Evolutionary conservation across 2,329 filamentous ascomycete genomes (phyloP), one percentile per base, ranked within the genome.

Genomic region (Bipolaris victoriae): DNA sequence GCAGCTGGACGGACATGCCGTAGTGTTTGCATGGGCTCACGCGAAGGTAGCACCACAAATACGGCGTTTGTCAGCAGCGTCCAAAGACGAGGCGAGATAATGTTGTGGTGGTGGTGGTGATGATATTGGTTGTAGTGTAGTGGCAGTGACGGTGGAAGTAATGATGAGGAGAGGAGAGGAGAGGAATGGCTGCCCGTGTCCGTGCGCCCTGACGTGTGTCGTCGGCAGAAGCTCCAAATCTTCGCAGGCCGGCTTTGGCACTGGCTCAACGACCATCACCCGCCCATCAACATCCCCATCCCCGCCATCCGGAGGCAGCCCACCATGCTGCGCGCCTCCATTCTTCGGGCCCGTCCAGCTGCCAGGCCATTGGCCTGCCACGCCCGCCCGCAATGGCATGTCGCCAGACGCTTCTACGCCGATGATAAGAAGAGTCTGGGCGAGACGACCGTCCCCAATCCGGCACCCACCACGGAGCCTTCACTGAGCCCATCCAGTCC

Each of bases 291-390:
- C 58, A 55, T 54, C 59, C 41, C 58, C 65, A 64, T 67, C 61
- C 51, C 52, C 62, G 62, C 66, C 63, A 67, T 66, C 65, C 63
- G 64, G 66, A 69, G 70, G 71, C 77, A 77, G 81, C 80, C 74
- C 78, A 80, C 71, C 68, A 84, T 85, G 83, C 80, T 84, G 81
- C 82, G 82, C 77, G 80, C 79, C 69, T 82, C 82, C 70, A 77
- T 84, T 76, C 76, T 80, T 64, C 75, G 80, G 72, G 81, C 75
- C 69, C 64, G 77, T 69, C 72, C 79, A 76, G 77, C 78, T 75
- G 78, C 67, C 60, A 64, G 70, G 67, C 66, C 68, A 70, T 60
- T 69, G 70, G 67, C 62, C 49, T 66, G 67, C 54, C 62, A 64
- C 62, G 65, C 71, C 64, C 65, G 75, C 67, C 72, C 69, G 63